These are phyloP conservation scores for Geotrichum cucujoidarum DNA, from an alignment of 1,139 yeast genomes.

Conservation along the genomic window DNA sequence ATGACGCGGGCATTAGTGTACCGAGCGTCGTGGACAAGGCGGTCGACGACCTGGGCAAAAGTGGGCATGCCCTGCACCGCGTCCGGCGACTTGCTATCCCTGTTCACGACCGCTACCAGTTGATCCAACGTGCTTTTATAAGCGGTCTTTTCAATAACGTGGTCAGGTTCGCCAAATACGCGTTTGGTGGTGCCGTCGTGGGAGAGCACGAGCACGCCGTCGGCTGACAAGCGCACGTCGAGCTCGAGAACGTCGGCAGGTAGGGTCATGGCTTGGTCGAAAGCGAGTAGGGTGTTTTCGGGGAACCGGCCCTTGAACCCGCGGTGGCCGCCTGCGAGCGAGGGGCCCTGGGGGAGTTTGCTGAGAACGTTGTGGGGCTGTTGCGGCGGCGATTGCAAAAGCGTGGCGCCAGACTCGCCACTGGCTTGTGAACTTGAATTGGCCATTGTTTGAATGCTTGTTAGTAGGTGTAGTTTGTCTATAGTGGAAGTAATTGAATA, in stretches of 20 bases:
- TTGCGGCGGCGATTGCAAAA: no score
- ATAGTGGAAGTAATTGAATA: no score
- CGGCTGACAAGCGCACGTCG: conserved; percentile 73
- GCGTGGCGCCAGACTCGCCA: no score
- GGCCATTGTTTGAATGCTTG: no score
- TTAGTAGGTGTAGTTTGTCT: no score
- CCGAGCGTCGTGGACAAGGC: conserved; percentile 47
- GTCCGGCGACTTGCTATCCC: neutral
- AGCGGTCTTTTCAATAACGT: conserved; percentile 38
- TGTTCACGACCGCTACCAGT: conserved; percentile 30
- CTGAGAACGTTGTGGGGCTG: no score
- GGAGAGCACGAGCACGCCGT: conserved; percentile 66
- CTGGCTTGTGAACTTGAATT: no score
- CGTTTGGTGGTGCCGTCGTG: conserved; percentile 64
- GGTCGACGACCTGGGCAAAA: conserved; percentile 54
- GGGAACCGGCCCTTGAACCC: conserved; percentile 57
- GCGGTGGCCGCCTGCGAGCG: neutral
- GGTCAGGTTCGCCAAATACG: conserved; percentile 44
- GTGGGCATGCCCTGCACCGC: conserved; percentile 43
- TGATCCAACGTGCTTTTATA: conserved; percentile 43
- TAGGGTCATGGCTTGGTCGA: conserved; percentile 50
- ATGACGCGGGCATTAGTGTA: conserved; percentile 45
- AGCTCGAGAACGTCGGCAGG: conserved; percentile 67
- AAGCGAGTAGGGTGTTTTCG: conserved; percentile 74
- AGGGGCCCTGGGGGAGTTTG: no score